These are phyloP conservation scores for Eucalyptus leucophloia DNA, from an alignment of 345 rosid genomes.

Conservation along the genomic window DNA sequence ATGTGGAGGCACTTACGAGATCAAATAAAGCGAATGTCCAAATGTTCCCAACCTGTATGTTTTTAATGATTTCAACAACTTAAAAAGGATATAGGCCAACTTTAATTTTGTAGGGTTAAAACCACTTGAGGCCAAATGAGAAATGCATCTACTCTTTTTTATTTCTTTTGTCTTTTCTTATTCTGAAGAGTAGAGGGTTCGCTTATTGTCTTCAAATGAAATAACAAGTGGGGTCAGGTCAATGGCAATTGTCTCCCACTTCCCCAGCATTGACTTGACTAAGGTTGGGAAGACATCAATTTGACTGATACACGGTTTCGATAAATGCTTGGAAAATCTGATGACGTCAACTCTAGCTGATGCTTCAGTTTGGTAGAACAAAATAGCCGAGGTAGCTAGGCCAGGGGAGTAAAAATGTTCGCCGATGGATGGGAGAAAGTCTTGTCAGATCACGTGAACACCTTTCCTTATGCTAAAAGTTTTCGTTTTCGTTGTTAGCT, in stretches of 20 bases:
- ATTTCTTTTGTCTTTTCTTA: accelerated
- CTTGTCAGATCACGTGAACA: not conserved
- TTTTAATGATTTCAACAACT: not conserved
- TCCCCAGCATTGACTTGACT: not conserved
- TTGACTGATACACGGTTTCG: not conserved
- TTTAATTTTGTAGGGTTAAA: not conserved
- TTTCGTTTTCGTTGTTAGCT: not conserved
- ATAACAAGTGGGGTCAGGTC: not conserved
- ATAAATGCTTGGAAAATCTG: not conserved
- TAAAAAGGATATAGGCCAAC: not conserved
- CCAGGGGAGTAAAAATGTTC: not conserved
- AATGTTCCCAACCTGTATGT: not conserved
- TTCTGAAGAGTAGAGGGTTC: not conserved
- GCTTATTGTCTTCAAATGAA: not conserved
- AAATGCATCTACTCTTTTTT: not conserved
- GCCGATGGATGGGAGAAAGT: not conserved
- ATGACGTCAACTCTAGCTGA: not conserved
- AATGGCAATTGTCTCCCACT: not conserved
- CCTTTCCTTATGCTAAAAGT: not conserved
- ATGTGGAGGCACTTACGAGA: not conserved
- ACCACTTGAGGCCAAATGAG: not conserved
- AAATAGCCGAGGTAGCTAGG: not conserved
- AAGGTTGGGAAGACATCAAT: not conserved
- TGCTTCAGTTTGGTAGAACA: not conserved
- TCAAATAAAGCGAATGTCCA: not conserved